phyloP scores from a whole-genome alignment of 2,329 filamentous ascomycete genomes.

The Botryosphaeria dothidea region DNA sequence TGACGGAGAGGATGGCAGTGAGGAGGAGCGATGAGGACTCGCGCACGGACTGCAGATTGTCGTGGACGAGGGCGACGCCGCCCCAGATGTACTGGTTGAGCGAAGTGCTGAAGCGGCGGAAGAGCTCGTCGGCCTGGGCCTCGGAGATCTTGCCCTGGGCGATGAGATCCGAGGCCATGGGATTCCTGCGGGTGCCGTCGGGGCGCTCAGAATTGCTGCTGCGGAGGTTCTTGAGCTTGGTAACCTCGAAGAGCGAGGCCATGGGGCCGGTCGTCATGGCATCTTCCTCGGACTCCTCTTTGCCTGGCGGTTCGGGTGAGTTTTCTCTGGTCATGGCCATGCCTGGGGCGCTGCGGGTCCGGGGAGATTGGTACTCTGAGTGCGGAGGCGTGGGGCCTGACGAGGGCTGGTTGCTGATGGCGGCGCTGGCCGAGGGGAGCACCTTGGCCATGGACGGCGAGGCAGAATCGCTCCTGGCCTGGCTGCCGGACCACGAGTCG shows the following conservation, averaged over 20 bases:
- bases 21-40: conserved; percentile 34
- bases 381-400: conserved; percentile 28
- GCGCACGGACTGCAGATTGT: conserved; percentile 31
- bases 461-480: conserved; percentile 20
- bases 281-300: conserved; percentile 14
- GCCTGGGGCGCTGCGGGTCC: conserved; percentile 29
- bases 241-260: conserved; percentile 36
- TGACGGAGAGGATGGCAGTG: conserved; percentile 32
- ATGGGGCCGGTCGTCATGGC: conserved; percentile 30
- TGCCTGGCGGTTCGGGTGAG: conserved; percentile 27
- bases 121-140: conserved; percentile 33
- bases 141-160: conserved; percentile 30
- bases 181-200: conserved; percentile 23
- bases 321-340: conserved; percentile 38
- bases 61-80: conserved; percentile 32
- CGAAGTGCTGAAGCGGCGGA: conserved; percentile 32
- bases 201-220: conserved; percentile 29
- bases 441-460: conserved; percentile 22
- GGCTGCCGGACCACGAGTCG: conserved; percentile 21
- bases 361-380: conserved; percentile 28
- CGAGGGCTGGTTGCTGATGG: conserved; percentile 7
- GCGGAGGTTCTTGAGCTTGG: conserved; percentile 34
- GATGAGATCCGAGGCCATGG: conserved; percentile 34
- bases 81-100: conserved; percentile 36
- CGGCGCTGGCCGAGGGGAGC: not conserved